Conservation (phyloP, 1,284 basidiomycete genomes). For the Cystobasidium slooffiae region DNA sequence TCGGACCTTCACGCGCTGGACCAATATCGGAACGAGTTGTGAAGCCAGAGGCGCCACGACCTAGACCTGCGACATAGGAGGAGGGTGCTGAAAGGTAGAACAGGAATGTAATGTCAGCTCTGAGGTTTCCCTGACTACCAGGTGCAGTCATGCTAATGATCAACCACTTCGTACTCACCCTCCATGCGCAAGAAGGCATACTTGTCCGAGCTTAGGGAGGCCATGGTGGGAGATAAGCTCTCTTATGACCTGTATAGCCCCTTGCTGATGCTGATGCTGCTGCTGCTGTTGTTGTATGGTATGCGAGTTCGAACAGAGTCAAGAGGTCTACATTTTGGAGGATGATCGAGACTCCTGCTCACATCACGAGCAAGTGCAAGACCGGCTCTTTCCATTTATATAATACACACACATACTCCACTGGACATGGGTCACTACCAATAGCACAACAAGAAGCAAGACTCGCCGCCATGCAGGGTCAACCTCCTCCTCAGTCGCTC, state of each 20-base stretch:
- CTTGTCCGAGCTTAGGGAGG: slow-evolving; percentile 43
- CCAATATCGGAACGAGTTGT: slow-evolving; percentile 99
- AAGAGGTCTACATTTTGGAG: no score
- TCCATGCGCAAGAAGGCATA: slow-evolving; percentile 48
- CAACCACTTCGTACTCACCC: slow-evolving; percentile 14
- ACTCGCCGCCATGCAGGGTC: background rate
- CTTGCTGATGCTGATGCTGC: background rate
- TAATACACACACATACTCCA: no score
- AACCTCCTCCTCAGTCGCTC: background rate
- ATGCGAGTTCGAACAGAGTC: background rate
- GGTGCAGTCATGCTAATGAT: background rate
- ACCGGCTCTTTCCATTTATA: no score
- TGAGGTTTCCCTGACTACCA: background rate
- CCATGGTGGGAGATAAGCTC: slow-evolving; percentile 9
- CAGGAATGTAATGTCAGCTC: background rate
- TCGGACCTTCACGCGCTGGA: slow-evolving; percentile 91
- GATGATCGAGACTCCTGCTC: no score
- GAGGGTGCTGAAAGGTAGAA: slow-evolving; percentile 68
- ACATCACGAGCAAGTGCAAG: no score
- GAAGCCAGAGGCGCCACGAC: slow-evolving; percentile 92
- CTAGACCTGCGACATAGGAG: slow-evolving; percentile 93
- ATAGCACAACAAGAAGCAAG: no score
- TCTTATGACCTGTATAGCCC: background rate
- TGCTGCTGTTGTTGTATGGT: slow-evolving; percentile 1
- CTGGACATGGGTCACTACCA: no score